Evolutionary conservation across 2,329 filamentous ascomycete species (phyloP), one percentile per base, ranked within the genome.

Genomic region (Penicillium sp.): DNA sequence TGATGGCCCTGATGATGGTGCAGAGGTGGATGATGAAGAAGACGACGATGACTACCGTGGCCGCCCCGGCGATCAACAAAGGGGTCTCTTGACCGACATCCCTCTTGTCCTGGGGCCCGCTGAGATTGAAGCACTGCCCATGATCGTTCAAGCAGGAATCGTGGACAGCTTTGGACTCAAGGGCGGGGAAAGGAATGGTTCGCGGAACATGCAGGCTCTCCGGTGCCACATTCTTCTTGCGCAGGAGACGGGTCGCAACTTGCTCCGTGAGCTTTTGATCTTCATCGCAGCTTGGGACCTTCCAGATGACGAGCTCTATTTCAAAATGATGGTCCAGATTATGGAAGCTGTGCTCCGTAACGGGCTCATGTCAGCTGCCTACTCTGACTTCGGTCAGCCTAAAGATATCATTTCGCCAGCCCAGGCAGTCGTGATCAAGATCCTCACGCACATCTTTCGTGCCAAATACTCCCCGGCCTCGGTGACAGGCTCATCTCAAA

Each of bases 201-300:
- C 81, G 3, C 77, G 91, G 69, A 96, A 93, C 68, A 86, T 96
- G 75, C 92, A 97, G 73, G 90, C 92, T 58, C 90, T 93, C 1
- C 82, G 93, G 22, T 97, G 92, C 67, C 89, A 95, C 68, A 89
- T 97, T 68, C 84, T 97, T 48, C 79, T 97, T 41, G 92, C 92
- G 0, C 85, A 96, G 57, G 92, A 96, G 68, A 95, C 91, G 59
- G 93, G 93, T 3, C 87, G 92, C 63, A 96, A 95, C 68, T 79
- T 97, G 4, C 80, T 97, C 1, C 83, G 93, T 53, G 93, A 97
- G 72, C 84, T 97, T 67, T 81, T 97, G 42, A 95, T 97, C 55
- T 97, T 97, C 71, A 96, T 97, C 59, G 93, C 93, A 5, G 92
- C 96, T 8, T 97, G 93, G 93, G 93, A 97, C 69, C 87, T 97